These are phyloP conservation scores for Penicillium argentinense DNA, from an alignment of 495 filamentous ascomycete genomes.

Conservation along the genomic window DNA sequence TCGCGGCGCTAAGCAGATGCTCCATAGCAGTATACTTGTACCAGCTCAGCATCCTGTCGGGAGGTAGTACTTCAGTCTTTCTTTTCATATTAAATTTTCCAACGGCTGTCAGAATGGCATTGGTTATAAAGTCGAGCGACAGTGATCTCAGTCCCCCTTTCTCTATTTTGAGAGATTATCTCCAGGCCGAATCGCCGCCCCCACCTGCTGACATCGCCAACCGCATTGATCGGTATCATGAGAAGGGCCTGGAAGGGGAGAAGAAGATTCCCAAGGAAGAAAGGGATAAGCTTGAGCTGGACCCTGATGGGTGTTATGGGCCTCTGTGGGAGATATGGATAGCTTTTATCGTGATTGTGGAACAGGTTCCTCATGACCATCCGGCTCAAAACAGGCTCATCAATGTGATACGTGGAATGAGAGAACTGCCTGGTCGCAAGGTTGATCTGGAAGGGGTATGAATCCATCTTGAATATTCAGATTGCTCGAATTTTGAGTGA, in stretches of 20 bases:
- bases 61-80: background rate
- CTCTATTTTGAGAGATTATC: background rate
- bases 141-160: background rate
- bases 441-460: background rate
- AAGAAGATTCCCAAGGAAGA: background rate
- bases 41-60: background rate
- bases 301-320: background rate
- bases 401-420: background rate
- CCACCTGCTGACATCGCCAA: background rate
- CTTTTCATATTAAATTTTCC: background rate
- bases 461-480: background rate
- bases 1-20: background rate
- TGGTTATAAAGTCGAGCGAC: background rate
- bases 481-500: background rate
- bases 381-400: background rate
- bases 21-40: constrained; percentile 1
- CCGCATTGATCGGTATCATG: background rate
- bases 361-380: background rate
- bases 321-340: constrained; percentile 1
- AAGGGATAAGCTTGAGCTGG: background rate
- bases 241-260: background rate
- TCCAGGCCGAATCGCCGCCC: background rate
- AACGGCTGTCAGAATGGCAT: background rate
- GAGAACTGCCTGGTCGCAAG: background rate
- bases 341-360: background rate